Conservation (phyloP, 23 red algal genomes). For the Pyropia yezoensis region DNA sequence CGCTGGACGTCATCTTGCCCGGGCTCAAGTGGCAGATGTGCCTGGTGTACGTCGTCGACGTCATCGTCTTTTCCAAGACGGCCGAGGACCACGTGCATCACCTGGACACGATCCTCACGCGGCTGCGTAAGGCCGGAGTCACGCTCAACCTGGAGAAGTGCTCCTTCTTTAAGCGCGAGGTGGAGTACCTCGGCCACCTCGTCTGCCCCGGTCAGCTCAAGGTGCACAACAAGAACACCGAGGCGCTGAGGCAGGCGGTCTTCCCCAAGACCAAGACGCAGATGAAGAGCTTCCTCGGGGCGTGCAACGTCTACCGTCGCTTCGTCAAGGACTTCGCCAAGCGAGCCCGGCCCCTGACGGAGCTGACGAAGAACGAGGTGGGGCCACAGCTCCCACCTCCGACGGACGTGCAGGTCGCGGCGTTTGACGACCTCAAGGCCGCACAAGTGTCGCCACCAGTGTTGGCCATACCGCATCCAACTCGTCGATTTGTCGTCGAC, state of each 20-base stretch:
- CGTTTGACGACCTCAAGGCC: not conserved
- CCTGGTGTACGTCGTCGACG: not conserved
- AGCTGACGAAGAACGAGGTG: not conserved
- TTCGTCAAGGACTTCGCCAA: slow-evolving; percentile 7
- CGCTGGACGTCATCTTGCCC: not conserved
- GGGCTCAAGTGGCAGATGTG: not conserved
- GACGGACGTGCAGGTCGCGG: not conserved
- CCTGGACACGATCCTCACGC: not conserved
- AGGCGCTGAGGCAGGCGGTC: not conserved
- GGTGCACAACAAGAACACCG: not conserved
- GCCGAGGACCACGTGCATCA: slow-evolving; percentile 2
- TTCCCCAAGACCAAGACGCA: slow-evolving; percentile 16
- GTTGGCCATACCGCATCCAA: not conserved
- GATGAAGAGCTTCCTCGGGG: too few relatives aligned
- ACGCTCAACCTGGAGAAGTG: not conserved
- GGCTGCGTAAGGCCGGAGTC: not conserved
- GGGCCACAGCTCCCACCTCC: not conserved
- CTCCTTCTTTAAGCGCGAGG: not conserved
- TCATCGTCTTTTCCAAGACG: not conserved
- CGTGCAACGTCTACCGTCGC: slow-evolving; percentile 9
- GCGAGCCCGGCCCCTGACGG: not conserved
- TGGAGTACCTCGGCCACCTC: too few relatives aligned
- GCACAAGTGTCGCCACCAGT: not conserved
- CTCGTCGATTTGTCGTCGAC: not conserved
- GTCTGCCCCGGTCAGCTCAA: not conserved